A percentile compares a stretch with the other conserved stretches of the same genome.
Conservation (phyloP, 148 eudicot species). For the Cornus florida region DNA sequence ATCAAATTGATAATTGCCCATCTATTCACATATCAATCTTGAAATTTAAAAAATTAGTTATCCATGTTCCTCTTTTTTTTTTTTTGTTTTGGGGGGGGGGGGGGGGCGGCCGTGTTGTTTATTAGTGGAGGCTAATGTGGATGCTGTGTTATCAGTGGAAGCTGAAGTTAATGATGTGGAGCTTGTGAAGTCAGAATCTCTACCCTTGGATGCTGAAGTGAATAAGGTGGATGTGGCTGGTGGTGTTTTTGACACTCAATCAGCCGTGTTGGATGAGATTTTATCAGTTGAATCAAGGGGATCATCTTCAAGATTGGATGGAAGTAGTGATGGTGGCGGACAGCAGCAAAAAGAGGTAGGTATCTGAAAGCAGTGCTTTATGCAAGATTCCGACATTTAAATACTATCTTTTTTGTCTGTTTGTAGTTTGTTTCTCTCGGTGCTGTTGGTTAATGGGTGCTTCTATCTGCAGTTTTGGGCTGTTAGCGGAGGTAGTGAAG, state of each 20-base stretch:
- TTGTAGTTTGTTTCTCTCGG: not conserved
- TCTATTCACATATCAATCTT: no score
- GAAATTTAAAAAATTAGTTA: no score
- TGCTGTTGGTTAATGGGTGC: constrained; percentile 9
- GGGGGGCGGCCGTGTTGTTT: no score
- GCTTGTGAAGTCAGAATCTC: constrained; percentile 18
- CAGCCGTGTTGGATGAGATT: constrained; percentile 70
- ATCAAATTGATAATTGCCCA: no score
- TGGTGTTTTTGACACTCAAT: constrained; percentile 31
- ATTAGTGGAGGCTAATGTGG: not conserved
- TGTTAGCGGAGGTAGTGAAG: constrained; percentile 51
- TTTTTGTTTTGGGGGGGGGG: not conserved
- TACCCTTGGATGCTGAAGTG: constrained; percentile 38
- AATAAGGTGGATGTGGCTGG: constrained; percentile 22
- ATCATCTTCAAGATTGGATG: constrained; percentile 35
- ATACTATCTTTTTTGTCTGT: constrained; percentile 11
- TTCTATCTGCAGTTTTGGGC: constrained; percentile 74
- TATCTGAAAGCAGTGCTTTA: not conserved
- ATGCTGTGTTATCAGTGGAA: constrained; percentile 30
- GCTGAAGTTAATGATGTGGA: constrained; percentile 33
- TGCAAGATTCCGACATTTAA: not conserved
- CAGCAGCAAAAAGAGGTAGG: constrained; percentile 68
- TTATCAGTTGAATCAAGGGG: constrained; percentile 52
- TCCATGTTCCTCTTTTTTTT: not conserved
- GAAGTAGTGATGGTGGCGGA: constrained; percentile 39